Evolutionary conservation across 768 basidiomycete genomes (phyloP).

Genomic region (Lactarius evosmus): DNA sequence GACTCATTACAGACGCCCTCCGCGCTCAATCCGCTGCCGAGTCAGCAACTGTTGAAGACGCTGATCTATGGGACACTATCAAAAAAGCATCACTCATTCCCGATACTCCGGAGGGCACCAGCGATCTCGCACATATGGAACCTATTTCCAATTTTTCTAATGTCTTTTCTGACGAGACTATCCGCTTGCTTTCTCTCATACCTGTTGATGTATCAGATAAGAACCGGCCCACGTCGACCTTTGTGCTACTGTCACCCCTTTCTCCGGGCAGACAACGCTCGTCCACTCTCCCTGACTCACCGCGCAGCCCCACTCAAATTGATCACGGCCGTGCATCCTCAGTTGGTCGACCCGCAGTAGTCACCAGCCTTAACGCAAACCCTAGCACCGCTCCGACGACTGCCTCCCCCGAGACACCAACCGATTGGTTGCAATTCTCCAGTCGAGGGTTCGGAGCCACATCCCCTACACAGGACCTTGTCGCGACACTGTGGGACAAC

Average conservation of each 20-base stretch:
- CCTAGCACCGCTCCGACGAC: constrained; percentile 33
- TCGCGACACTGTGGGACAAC: constrained; percentile 54
- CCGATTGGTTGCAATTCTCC: constrained; percentile 70
- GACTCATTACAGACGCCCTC: constrained; percentile 62
- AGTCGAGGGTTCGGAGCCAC: constrained; percentile 54
- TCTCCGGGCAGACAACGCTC: constrained; percentile 30
- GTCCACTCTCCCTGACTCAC: constrained; percentile 17
- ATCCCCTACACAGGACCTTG: constrained; percentile 45
- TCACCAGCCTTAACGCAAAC: constrained; percentile 31
- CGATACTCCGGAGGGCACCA: constrained; percentile 30
- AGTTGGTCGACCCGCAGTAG: neutral
- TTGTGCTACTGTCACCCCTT: constrained; percentile 36
- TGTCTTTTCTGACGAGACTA: constrained; percentile 68
- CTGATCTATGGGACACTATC: constrained; percentile 54
- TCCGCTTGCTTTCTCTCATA: constrained; percentile 48
- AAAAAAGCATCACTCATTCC: constrained; percentile 35
- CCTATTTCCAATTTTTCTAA: constrained; percentile 43
- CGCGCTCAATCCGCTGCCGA: constrained; percentile 37
- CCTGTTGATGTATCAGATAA: constrained; percentile 42
- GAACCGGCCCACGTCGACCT: constrained; percentile 30
- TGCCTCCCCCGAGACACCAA: constrained; percentile 34
- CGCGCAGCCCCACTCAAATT: constrained; percentile 4
- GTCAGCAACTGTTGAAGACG: constrained; percentile 37
- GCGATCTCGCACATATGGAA: constrained; percentile 32
- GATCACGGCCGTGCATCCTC: constrained; percentile 18